A percentile compares a stretch with the other conserved stretches of the same genome.
These are phyloP conservation scores for Blastobotrys petasosporus DNA, from an alignment of 1,139 yeast genomes.

Conservation along the genomic window DNA sequence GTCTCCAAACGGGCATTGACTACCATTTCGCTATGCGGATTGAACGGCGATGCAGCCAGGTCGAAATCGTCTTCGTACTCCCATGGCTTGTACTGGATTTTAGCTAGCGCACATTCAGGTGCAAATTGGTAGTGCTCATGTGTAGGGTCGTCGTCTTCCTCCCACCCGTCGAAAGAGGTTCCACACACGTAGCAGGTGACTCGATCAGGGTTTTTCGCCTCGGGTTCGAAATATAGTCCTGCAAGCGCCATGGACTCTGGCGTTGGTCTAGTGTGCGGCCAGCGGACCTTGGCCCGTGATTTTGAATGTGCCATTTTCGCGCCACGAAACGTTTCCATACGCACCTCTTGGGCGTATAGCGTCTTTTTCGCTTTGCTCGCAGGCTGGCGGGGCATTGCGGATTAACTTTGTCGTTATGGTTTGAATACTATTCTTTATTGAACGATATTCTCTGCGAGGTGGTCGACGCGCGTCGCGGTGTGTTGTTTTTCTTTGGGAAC, in stretches of 20 bases:
- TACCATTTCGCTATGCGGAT: constrained; percentile 40
- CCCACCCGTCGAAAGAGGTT: constrained; percentile 36
- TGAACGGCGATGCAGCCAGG: constrained; percentile 19
- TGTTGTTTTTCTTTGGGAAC: neutral
- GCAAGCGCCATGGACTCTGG: constrained; percentile 45
- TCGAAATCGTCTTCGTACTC: constrained; percentile 14
- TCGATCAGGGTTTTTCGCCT: constrained; percentile 37
- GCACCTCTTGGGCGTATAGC: constrained; percentile 20
- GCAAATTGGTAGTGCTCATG: constrained; percentile 44
- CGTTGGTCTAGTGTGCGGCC: constrained; percentile 32
- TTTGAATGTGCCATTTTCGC: constrained; percentile 21
- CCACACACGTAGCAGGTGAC: constrained; percentile 62
- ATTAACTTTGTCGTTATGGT: neutral
- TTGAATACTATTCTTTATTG: neutral
- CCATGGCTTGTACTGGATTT: constrained; percentile 26
- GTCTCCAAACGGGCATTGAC: constrained; percentile 44
- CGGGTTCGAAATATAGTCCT: constrained; percentile 68
- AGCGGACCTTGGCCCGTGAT: constrained; percentile 22
- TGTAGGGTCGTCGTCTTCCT: constrained; percentile 33
- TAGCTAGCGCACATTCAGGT: constrained; percentile 45
- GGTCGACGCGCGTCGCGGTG: no score
- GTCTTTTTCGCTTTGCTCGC: constrained; percentile 12
- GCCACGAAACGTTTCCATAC: constrained; percentile 26
- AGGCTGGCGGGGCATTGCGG: constrained; percentile 1
- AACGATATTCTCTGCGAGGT: neutral